phyloP scores from a whole-genome alignment of 169 alveolate genomes.

The Eimeria maxima region DNA sequence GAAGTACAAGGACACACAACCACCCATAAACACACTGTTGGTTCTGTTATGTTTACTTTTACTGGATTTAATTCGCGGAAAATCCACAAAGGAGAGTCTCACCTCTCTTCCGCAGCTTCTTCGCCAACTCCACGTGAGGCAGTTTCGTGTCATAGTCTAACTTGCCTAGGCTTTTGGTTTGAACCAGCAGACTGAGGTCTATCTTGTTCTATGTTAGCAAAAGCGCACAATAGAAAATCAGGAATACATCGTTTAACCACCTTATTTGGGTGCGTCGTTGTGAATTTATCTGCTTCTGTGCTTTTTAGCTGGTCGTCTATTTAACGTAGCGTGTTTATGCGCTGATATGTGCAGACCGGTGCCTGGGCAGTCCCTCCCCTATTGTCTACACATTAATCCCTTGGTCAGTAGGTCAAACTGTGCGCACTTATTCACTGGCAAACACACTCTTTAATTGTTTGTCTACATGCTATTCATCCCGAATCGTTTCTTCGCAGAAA shows the following conservation, averaged over 20 bases:
- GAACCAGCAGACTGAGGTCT: constrained; percentile 98
- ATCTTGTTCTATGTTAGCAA: constrained; percentile 96
- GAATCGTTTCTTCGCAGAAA: no score
- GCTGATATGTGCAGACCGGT: not conserved
- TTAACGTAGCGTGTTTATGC: not conserved
- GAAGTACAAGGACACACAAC: no score
- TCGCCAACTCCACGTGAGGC: constrained; percentile 99
- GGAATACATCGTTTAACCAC: not conserved
- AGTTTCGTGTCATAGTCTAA: constrained; percentile 96
- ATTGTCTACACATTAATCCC: not conserved
- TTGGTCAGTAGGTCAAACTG: no score
- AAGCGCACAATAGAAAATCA: not conserved
- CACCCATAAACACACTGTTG: no score
- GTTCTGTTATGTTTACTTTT: no score
- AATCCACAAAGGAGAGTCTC: constrained; percentile 86
- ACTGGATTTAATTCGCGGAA: not conserved
- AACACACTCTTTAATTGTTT: no score
- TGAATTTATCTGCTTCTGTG: not conserved
- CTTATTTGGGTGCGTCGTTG: not conserved
- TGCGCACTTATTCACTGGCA: no score
- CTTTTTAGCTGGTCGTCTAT: not conserved
- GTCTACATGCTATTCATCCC: no score
- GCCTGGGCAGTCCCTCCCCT: not conserved
- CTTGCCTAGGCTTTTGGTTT: constrained; percentile 98
- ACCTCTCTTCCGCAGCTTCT: constrained; percentile 96